These are phyloP conservation scores for Paralagenidium karlingii DNA, from an alignment of 352 stramenopile species.

Conservation along the genomic window DNA sequence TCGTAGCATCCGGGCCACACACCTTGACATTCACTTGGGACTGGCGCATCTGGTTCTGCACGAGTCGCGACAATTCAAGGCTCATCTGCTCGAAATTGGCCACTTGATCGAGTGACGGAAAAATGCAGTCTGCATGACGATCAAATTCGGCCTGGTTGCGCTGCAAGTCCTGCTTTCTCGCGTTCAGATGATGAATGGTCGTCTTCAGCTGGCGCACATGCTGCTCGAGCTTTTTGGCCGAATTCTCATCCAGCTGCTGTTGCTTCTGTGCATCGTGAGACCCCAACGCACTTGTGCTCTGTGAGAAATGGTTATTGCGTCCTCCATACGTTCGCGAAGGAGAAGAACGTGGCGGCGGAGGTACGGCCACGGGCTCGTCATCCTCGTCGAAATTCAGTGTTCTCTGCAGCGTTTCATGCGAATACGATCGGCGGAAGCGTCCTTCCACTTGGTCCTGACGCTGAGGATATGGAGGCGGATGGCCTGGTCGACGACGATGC, in stretches of 20 bases:
- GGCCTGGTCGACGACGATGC: conserved; percentile 4
- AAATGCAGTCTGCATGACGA: conserved; percentile 73
- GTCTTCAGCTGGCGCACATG: conserved; percentile 4
- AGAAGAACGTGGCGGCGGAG: no score
- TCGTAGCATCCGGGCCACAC: neutral
- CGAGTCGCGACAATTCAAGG: conserved; percentile 61
- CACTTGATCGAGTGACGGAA: conserved; percentile 63
- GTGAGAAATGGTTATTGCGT: no score
- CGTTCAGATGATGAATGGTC: conserved; percentile 4
- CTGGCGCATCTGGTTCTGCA: conserved; percentile 45
- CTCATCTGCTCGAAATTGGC: conserved; percentile 75
- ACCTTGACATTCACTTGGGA: conserved; percentile 38
- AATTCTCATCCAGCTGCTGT: neutral
- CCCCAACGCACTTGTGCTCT: no score
- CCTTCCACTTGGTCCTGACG: no score
- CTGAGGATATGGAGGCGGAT: conserved; percentile 6
- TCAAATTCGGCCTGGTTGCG: conserved; percentile 71
- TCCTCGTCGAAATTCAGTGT: no score
- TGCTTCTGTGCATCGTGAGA: neutral
- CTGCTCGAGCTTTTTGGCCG: neutral
- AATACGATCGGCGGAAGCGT: no score
- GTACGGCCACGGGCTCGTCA: no score
- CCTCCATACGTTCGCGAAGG: no score
- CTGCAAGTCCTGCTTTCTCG: conserved; percentile 16
- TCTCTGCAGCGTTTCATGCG: no score